These are phyloP conservation scores for Panellus pusillus DNA, from an alignment of 768 basidiomycete genomes.

Conservation along the genomic window DNA sequence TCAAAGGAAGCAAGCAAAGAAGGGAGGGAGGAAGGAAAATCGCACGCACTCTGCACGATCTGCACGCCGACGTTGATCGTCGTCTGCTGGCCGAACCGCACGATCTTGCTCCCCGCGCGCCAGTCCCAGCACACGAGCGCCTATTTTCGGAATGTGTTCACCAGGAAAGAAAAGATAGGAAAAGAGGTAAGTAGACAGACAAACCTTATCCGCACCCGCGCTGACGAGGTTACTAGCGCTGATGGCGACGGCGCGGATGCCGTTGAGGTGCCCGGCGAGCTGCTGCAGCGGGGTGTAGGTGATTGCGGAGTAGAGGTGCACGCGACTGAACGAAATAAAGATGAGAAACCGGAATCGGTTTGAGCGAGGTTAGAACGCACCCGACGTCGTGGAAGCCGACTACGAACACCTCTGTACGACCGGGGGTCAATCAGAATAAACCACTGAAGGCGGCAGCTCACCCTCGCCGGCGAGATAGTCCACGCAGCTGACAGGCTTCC, in stretches of 20 bases:
- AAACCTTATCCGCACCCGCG: conserved; percentile 61
- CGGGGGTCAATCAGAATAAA: not conserved
- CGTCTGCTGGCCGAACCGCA: conserved; percentile 90
- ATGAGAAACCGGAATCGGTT: not conserved
- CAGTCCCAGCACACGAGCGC: conserved; percentile 89
- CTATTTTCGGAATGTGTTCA: conserved; percentile 11
- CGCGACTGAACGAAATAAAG: conserved; percentile 50
- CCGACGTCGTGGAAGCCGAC: conserved; percentile 93
- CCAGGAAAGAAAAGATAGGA: not conserved
- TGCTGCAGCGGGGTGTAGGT: conserved; percentile 85
- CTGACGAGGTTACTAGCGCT: conserved; percentile 85
- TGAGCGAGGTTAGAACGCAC: no score
- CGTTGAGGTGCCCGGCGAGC: conserved; percentile 83
- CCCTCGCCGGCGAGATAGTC: conserved; percentile 84
- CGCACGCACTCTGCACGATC: conserved; percentile 61
- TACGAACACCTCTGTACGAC: conserved; percentile 73
- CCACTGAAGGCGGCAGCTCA: conserved; percentile 26
- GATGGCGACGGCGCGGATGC: conserved; percentile 86
- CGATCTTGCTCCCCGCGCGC: conserved; percentile 85
- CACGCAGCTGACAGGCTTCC: conserved; percentile 89
- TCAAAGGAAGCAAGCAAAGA: no score
- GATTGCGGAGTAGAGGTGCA: conserved; percentile 84
- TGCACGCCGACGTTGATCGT: conserved; percentile 91
- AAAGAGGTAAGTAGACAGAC: not conserved
- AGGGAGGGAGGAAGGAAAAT: no score